These are phyloP conservation scores for Epichloe typhina DNA, from an alignment of 2,329 filamentous ascomycete genomes.

Conservation along the genomic window DNA sequence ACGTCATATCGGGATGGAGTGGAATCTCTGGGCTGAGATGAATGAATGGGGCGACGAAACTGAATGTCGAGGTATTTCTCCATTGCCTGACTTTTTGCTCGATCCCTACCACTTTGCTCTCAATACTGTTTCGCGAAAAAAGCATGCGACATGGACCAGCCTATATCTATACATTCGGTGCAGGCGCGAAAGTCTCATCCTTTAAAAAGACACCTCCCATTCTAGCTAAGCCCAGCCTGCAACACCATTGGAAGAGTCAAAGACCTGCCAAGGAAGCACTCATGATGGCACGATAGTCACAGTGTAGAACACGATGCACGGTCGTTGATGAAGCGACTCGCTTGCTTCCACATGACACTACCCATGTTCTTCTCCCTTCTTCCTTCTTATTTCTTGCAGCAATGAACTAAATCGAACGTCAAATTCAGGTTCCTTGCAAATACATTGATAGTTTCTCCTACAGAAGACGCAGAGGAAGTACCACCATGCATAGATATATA, in stretches of 20 bases:
- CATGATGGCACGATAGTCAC: slow-evolving; percentile 10
- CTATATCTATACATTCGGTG: not conserved
- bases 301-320: not conserved
- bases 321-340: too few relatives aligned
- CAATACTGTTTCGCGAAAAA: not conserved
- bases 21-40: slow-evolving; percentile 6
- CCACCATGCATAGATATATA: not conserved
- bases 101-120: not conserved
- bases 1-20: not conserved
- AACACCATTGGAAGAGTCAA: not conserved
- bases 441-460: not conserved
- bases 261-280: slow-evolving; percentile 11
- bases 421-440: too few relatives aligned
- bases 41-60: not conserved
- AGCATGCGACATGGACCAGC: not conserved
- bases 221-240: too few relatives aligned
- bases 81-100: not conserved
- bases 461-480: not conserved
- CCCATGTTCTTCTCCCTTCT: too few relatives aligned
- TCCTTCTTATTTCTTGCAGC: too few relatives aligned
- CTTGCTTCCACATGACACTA: too few relatives aligned
- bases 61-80: not conserved
- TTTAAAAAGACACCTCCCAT: too few relatives aligned
- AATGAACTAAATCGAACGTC: too few relatives aligned
- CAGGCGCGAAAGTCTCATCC: not conserved